Percentiles rank a stretch among this genome's conserved stretches.
These are phyloP conservation scores for Tolypocladium cylindrosporum DNA, from an alignment of 2,329 filamentous ascomycete genomes.

Conservation along the genomic window DNA sequence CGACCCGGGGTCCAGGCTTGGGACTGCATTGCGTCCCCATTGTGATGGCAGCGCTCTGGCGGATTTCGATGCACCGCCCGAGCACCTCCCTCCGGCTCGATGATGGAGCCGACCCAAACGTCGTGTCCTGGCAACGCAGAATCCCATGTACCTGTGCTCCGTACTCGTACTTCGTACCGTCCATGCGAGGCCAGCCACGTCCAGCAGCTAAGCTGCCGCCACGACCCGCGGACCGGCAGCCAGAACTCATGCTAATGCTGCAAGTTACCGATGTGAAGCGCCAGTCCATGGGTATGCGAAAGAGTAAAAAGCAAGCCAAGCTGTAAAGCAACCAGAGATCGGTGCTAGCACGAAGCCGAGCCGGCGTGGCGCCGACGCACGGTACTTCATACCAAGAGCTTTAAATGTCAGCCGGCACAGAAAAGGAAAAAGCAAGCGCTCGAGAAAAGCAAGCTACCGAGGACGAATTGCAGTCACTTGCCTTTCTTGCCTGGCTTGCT, in stretches of 20 bases:
- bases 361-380: neutral
- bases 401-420: neutral
- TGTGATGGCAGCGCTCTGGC: neutral
- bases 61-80: too few species aligned
- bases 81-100: neutral
- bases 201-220: neutral
- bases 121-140: neutral
- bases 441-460: neutral
- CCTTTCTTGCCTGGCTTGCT: neutral
- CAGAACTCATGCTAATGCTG: neutral
- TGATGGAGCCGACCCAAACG: neutral
- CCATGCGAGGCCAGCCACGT: neutral
- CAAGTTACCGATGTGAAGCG: neutral
- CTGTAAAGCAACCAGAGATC: neutral
- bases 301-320: neutral
- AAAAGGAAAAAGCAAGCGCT: neutral
- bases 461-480: neutral
- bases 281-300: neutral
- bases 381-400: neutral
- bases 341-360: neutral
- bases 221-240: neutral
- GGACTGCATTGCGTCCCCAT: neutral
- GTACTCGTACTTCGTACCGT: neutral
- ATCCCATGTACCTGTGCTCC: neutral
- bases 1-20: neutral